Base-by-base conservation (phyloP, 1,284 basidiomycete genomes). In the Ganoderma sp. region DNA sequence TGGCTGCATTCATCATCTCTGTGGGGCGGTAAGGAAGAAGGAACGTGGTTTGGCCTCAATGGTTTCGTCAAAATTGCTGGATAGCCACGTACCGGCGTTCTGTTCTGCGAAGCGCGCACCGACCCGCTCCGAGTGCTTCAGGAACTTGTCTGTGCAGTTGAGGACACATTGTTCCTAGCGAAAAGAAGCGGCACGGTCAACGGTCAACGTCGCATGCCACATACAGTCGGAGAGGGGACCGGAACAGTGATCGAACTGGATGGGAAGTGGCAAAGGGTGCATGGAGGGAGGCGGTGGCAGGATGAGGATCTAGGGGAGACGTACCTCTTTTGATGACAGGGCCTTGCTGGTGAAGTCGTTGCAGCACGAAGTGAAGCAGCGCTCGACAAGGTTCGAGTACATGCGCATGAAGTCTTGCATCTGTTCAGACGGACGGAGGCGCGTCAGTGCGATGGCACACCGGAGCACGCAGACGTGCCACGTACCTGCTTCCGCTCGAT, bases 321-420 rank as follows among this genome's bases (percentile, higher is more conserved):
- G 69, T 64, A 95, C 97, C 90, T 99, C 97, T 86, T 98, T 99
- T 65, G 90, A 89, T 25, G 93, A 95, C 69, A 99, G 84, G 0
- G 96, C 89, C 81, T 97, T 98, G 84, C 92, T 94, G 39, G 97
- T 99, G 78, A 99, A 99, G 80, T 99, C 97, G 79, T 98, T 96
- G 77, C 93, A 93, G 81, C 97, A 99, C 39, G 93, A 86, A 73
- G 87, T 95, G 86, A 99, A 99, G 81, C 97, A 99, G 74, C 94
- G 89, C 80, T 99, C 97, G 54, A 98, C 96, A 66, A 99, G 87
- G 76, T 91, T 93, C n/a, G 96, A 95, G 84, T 99, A 99, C 80
- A 99, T 92, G 77, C 87, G 88, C 86, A 99, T 87, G 77, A 99
- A 99, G 84, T 99, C 97, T 86, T 97, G 94, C 96, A 99, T 98